Base-by-base conservation (phyloP, 495 filamentous ascomycete genomes). In the Emericellopsis terricola region DNA sequence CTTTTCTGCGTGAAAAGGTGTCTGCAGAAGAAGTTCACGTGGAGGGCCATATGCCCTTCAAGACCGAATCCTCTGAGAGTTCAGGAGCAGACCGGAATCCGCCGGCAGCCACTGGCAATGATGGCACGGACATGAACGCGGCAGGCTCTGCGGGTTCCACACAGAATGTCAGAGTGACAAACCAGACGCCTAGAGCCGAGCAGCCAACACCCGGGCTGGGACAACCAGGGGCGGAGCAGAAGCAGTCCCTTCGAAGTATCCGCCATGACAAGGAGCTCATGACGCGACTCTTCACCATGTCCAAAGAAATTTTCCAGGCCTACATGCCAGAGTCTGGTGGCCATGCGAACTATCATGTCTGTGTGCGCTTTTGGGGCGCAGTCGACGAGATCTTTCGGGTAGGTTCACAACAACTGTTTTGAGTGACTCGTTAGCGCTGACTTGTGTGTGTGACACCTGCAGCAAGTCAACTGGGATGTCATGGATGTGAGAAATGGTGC, bases 371-470 rank as follows among this genome's bases (percentile, higher is more conserved):
- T 20, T 34, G 32, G 32, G 32, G 32, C 3, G 32, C 32, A 3
- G 13, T 34, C 8, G 32, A 34, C 15, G 18, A 34, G 17, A 34
- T 34, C 19, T n/a, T 34, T 8, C 6, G 32, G 8, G 32, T 34
- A 15, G 24, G 32, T 34, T 14, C 3, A 26, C 11, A 26, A 6
- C n/a, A n/a, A n/a, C n/a, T n/a, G n/a, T n/a, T n/a, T n/a, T n/a
- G n/a, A n/a, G n/a, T n/a, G n/a, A n/a, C n/a, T n/a, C n/a, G n/a
- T n/a, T n/a, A n/a, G n/a, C n/a, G n/a, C n/a, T n/a, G n/a, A n/a
- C n/a, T n/a, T n/a, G n/a, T n/a, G n/a, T n/a, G n/a, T n/a, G n/a
- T n/a, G n/a, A n/a, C n/a, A n/a, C n/a, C n/a, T n/a, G n/a, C 23
- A 34, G 32, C 32, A 34, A 34, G 14, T 34, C 1, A 11, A 20